These are phyloP conservation scores for Nephelium lappaceum DNA, from an alignment of 345 rosid species.

Conservation along the genomic window DNA sequence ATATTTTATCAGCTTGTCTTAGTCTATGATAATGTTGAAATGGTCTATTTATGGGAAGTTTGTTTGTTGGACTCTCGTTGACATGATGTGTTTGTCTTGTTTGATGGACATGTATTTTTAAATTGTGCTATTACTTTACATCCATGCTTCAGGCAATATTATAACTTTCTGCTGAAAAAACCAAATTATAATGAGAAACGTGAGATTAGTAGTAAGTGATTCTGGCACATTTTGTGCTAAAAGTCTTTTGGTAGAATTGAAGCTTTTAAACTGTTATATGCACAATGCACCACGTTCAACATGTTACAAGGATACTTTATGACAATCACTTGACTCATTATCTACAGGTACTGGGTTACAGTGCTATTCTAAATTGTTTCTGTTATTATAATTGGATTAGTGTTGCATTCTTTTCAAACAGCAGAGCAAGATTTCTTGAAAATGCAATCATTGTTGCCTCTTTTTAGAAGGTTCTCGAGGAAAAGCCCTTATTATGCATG, in stretches of 20 bases:
- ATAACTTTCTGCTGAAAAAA: neutral
- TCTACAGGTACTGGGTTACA: neutral
- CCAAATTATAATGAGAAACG: neutral
- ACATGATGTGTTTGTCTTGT: slow-evolving; percentile 2
- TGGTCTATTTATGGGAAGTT: neutral
- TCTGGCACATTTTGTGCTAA: neutral
- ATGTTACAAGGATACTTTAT: neutral
- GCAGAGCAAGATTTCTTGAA: neutral
- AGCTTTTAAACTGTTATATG: neutral
- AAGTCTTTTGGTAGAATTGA: neutral
- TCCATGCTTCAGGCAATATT: neutral
- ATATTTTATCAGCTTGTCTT: slow-evolving; percentile 21
- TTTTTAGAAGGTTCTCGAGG: neutral
- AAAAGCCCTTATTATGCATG: neutral
- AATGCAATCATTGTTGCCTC: neutral
- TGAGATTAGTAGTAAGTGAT: neutral
- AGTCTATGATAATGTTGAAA: slow-evolving; percentile 4
- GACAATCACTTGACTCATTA: neutral
- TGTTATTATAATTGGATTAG: neutral
- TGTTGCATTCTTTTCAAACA: neutral
- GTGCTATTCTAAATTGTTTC: neutral
- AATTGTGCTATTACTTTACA: neutral
- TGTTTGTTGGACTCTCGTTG: neutral
- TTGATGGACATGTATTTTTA: neutral
- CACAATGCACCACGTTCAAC: neutral